These are phyloP conservation scores for Phialemoniopsis sp. DNA, from an alignment of 2,329 filamentous ascomycete genomes.

Conservation along the genomic window DNA sequence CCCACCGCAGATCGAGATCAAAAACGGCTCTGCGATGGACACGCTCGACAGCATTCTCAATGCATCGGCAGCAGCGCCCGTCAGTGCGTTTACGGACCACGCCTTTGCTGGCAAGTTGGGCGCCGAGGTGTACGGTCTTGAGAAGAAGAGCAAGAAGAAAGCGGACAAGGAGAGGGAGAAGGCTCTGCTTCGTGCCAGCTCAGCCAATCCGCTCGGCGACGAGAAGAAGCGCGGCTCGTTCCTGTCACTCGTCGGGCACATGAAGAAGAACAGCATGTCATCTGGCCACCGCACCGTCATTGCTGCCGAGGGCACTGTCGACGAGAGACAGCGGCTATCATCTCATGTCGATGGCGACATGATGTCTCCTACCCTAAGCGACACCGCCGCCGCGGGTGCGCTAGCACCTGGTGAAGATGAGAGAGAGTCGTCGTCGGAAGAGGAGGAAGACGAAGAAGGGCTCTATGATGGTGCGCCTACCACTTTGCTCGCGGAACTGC, in stretches of 20 bases:
- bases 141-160: slow-evolving; percentile 42
- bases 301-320: slow-evolving; percentile 7
- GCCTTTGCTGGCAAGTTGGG: slow-evolving; percentile 74
- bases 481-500: slow-evolving; percentile 86
- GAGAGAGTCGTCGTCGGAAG: slow-evolving; percentile 19
- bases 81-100: slow-evolving; percentile 89
- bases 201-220: slow-evolving; percentile 7
- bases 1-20: slow-evolving; percentile 48
- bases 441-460: slow-evolving; percentile 39
- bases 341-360: slow-evolving; percentile 10
- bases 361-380: slow-evolving; percentile 2
- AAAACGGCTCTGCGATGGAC: slow-evolving; percentile 78
- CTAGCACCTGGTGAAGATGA: slow-evolving; percentile 21
- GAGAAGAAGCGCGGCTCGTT: slow-evolving; percentile 44
- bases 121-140: slow-evolving; percentile 66
- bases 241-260: slow-evolving; percentile 40
- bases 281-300: slow-evolving; percentile 8
- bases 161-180: slow-evolving; percentile 7
- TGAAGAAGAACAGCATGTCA: slow-evolving; percentile 16
- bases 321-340: slow-evolving; percentile 11
- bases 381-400: not conserved
- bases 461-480: slow-evolving; percentile 71
- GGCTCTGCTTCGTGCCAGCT: slow-evolving; percentile 17
- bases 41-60: slow-evolving; percentile 91
- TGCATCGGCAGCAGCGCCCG: slow-evolving; percentile 81